Percentiles rank a stretch among this genome's conserved stretches.
phyloP scores from a whole-genome alignment of 2,329 filamentous ascomycete species.

The Pyrenophora tritici-repentis region DNA sequence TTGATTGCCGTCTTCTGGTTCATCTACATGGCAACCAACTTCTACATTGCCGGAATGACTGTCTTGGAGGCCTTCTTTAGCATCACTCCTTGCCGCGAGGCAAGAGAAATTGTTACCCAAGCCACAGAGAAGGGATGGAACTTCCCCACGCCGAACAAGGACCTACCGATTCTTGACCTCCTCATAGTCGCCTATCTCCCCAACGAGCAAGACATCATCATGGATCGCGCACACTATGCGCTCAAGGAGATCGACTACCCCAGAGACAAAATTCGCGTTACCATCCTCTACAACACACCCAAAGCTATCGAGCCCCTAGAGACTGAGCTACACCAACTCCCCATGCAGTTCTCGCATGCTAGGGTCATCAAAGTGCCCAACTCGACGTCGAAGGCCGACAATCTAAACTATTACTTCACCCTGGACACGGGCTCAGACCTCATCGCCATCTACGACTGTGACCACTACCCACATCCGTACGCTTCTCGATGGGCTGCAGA shows the following conservation, averaged over 20 bases:
- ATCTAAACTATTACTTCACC: slow-evolving; percentile 56
- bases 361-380: slow-evolving; percentile 55
- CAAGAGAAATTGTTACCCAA: slow-evolving; percentile 45
- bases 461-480: slow-evolving; percentile 58
- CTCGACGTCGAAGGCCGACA: slow-evolving; percentile 57
- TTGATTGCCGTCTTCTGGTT: slow-evolving; percentile 52
- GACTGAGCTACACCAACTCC: slow-evolving; percentile 48
- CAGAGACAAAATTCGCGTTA: slow-evolving; percentile 53
- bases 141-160: slow-evolving; percentile 49
- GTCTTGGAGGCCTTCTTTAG: slow-evolving; percentile 51
- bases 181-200: slow-evolving; percentile 58
- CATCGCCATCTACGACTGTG: slow-evolving; percentile 57
- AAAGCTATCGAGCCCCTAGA: slow-evolving; percentile 54
- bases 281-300: slow-evolving; percentile 57
- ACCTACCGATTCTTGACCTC: slow-evolving; percentile 53
- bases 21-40: slow-evolving; percentile 52
- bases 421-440: slow-evolving; percentile 53
- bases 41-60: slow-evolving; percentile 51
- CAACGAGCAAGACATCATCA: slow-evolving; percentile 57
- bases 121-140: slow-evolving; percentile 48
- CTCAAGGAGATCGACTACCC: slow-evolving; percentile 55
- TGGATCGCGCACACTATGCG: slow-evolving; percentile 54
- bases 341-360: slow-evolving; percentile 47
- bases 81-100: slow-evolving; percentile 45
- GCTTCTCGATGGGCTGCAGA: slow-evolving; percentile 56